These are phyloP conservation scores for Favolaschia claudopus DNA, from an alignment of 768 basidiomycete species.

Conservation along the genomic window DNA sequence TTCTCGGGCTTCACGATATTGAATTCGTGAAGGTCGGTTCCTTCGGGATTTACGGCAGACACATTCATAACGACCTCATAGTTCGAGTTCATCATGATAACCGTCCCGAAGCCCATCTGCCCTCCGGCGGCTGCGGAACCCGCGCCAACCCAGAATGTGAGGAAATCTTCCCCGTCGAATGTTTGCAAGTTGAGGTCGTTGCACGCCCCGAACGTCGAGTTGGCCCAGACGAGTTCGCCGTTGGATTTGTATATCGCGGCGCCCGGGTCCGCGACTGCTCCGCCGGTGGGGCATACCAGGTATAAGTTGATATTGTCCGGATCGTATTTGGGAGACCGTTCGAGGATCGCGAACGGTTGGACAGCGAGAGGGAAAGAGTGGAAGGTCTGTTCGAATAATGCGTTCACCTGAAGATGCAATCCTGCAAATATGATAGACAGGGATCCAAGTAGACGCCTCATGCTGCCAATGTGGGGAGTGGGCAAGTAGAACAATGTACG, in stretches of 20 bases:
- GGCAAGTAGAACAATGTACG: too few species aligned
- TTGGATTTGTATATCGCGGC: constrained; percentile 9
- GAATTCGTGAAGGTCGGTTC: constrained; percentile 15
- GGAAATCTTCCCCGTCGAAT: constrained; percentile 4
- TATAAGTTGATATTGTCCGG: constrained; percentile 16
- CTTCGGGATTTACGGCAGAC: constrained; percentile 1
- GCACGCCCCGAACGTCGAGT: neutral
- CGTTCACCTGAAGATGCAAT: neutral
- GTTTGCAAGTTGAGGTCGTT: constrained; percentile 10
- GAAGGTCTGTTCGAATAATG: constrained; percentile 4
- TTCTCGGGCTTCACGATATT: constrained; percentile 4
- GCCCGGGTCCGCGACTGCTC: neutral
- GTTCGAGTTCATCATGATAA: neutral
- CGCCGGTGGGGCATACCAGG: neutral
- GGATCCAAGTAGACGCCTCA: too few species aligned
- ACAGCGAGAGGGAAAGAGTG: constrained; percentile 10
- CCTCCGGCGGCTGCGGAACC: neutral
- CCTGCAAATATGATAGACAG: too few species aligned
- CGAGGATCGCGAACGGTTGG: constrained; percentile 14
- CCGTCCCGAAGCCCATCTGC: constrained; percentile 4
- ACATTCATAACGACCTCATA: constrained; percentile 13
- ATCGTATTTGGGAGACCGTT: constrained; percentile 2
- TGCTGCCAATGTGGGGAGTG: too few species aligned
- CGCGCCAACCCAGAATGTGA: constrained; percentile 16
- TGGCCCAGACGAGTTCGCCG: constrained; percentile 21